These are phyloP conservation scores for Hortiboletus rubellus DNA, from an alignment of 1,284 basidiomycete genomes.

Conservation along the genomic window DNA sequence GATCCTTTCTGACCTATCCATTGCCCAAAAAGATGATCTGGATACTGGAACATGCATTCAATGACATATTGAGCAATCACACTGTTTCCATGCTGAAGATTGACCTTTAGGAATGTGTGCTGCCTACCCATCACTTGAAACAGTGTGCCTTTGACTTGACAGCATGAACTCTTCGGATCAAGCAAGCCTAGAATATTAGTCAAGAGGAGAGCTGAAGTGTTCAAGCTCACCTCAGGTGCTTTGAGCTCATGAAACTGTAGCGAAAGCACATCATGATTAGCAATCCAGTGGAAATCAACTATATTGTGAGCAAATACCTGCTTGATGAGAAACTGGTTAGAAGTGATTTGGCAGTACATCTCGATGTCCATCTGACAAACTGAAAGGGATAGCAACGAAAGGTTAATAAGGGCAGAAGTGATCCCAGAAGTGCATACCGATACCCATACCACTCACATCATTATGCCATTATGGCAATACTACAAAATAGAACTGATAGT, in stretches of 20 bases:
- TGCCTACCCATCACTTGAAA: not conserved
- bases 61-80: not conserved
- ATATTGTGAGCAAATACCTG: not conserved
- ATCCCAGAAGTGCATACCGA: not conserved
- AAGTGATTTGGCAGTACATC: not conserved
- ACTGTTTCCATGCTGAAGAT: not conserved
- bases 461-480: too few relatives aligned
- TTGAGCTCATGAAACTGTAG: not conserved
- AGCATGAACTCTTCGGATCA: not conserved
- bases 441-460: too few relatives aligned
- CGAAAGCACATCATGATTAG: not conserved
- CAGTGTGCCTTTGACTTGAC: not conserved
- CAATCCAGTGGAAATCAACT: not conserved
- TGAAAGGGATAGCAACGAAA: not conserved
- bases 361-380: not conserved
- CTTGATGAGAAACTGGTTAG: not conserved
- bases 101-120: not conserved
- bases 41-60: not conserved
- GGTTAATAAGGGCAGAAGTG: not conserved
- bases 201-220: too few relatives aligned
- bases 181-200: not conserved
- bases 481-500: too few relatives aligned
- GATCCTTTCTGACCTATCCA: not conserved
- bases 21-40: not conserved
- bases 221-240: not conserved